Evolutionary conservation across 2,329 filamentous ascomycete genomes (phyloP).

Genomic region (Colletotrichum tanaceti): DNA sequence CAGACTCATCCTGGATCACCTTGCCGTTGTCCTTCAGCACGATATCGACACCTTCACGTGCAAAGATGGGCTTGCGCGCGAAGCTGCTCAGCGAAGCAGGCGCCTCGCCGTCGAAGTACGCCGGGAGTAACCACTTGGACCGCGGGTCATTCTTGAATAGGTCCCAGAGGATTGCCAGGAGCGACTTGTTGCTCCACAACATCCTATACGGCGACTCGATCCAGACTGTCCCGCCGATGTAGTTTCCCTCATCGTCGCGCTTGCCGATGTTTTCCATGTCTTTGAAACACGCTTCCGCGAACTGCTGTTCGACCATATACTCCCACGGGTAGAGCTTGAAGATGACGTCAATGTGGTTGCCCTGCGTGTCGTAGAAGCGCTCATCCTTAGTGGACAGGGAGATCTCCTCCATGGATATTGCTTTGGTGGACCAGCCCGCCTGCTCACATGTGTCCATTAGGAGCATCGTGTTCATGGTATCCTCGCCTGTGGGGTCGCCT

Average conservation of each 20-base stretch:
- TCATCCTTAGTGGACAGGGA: background rate
- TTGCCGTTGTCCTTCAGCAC: slow-evolving; percentile 6
- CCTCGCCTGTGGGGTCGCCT: background rate
- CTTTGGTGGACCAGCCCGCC: slow-evolving; percentile 13
- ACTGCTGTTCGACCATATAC: slow-evolving; percentile 7
- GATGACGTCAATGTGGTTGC: slow-evolving; percentile 15
- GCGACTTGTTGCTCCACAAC: slow-evolving; percentile 20
- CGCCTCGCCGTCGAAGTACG: slow-evolving; percentile 15
- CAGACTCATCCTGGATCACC: slow-evolving; percentile 9
- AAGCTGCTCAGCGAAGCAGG: slow-evolving; percentile 6
- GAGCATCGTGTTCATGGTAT: slow-evolving; percentile 1
- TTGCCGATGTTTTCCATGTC: slow-evolving; percentile 17
- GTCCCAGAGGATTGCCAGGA: slow-evolving; percentile 12
- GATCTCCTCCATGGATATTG: slow-evolving; percentile 15
- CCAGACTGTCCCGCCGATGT: slow-evolving; percentile 16
- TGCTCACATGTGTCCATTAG: slow-evolving; percentile 25
- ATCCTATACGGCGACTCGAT: slow-evolving; percentile 23
- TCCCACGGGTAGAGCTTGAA: slow-evolving; percentile 26
- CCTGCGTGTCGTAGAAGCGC: slow-evolving; percentile 17
- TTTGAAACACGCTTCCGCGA: slow-evolving; percentile 6
- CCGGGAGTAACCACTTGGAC: slow-evolving; percentile 10
- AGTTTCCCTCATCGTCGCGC: slow-evolving; percentile 8
- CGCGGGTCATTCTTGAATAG: slow-evolving; percentile 21
- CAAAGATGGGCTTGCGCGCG: slow-evolving; percentile 20
- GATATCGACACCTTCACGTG: slow-evolving; percentile 15